These are phyloP conservation scores for Yamagishiella unicocca DNA, from an alignment of 139 green algal genomes.

Conservation along the genomic window DNA sequence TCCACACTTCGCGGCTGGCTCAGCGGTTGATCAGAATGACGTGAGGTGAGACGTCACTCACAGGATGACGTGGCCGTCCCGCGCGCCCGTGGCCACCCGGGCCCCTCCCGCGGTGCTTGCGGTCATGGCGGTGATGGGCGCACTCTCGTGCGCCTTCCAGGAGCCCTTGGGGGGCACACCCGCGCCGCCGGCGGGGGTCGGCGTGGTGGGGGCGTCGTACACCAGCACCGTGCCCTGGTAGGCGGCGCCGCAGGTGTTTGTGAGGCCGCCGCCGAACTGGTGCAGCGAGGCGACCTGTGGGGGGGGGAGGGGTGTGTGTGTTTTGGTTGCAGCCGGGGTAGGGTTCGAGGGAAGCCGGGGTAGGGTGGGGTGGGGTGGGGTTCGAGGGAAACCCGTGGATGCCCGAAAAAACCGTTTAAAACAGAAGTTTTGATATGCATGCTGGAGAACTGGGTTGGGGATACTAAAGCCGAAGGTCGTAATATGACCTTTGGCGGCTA, in stretches of 20 bases:
- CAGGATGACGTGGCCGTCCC: conserved; percentile 58
- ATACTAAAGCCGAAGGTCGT: too few relatives aligned
- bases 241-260: conserved; percentile 53
- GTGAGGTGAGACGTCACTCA: too few relatives aligned
- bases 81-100: conserved; percentile 63
- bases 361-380: too few relatives aligned
- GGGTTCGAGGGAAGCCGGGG: too few relatives aligned
- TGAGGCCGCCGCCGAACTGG: conserved; percentile 66
- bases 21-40: too few relatives aligned
- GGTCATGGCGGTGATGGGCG: conserved; percentile 65
- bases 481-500: too few relatives aligned
- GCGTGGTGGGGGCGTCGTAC: conserved; percentile 47
- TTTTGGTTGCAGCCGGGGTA: too few relatives aligned
- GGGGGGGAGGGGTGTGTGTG: neutral
- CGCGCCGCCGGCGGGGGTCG: neutral
- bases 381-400: too few relatives aligned
- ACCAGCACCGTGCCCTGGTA: conserved; percentile 56
- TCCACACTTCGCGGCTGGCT: too few relatives aligned
- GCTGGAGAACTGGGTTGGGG: too few relatives aligned
- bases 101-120: conserved; percentile 11
- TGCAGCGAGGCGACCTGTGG: conserved; percentile 71
- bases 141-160: conserved; percentile 66
- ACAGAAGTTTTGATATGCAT: too few relatives aligned
- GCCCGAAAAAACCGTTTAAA: too few relatives aligned
- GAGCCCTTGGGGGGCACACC: conserved; percentile 21